Conservation (phyloP, 2,329 filamentous ascomycete genomes). For the Apiospora pterosperma region DNA sequence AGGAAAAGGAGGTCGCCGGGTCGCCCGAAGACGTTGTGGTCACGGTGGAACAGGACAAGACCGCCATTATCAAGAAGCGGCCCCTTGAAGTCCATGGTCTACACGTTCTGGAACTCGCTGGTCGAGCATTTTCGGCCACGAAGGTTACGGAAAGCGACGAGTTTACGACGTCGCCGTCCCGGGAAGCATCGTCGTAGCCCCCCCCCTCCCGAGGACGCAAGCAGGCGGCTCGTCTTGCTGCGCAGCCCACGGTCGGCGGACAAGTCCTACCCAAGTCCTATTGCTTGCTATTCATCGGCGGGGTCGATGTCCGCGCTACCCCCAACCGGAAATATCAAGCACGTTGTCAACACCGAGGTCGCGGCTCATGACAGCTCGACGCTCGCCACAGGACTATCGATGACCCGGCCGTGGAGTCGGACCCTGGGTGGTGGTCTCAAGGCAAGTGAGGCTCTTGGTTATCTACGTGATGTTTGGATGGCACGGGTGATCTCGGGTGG, state of each 20-base stretch:
- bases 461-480: neutral
- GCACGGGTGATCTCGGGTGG: neutral
- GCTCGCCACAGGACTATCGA: conserved; percentile 32
- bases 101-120: conserved; percentile 82
- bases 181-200: conserved; percentile 76
- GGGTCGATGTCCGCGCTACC: conserved; percentile 75
- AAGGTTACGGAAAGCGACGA: conserved; percentile 81
- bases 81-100: conserved; percentile 76
- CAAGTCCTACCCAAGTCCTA: conserved; percentile 69
- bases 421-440: no score
- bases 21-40: conserved; percentile 13
- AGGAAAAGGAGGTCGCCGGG: conserved; percentile 28
- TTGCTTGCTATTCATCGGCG: conserved; percentile 87
- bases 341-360: conserved; percentile 24
- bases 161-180: conserved; percentile 73
- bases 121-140: conserved; percentile 95
- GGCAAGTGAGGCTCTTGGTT: no score
- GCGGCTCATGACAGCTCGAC: conserved; percentile 32
- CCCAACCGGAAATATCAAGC: conserved; percentile 21
- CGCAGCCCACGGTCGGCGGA: conserved; percentile 56
- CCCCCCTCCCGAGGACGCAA: conserved; percentile 37
- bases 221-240: conserved; percentile 42
- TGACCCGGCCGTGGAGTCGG: conserved; percentile 37
- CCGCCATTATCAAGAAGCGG: conserved; percentile 29
- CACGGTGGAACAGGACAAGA: conserved; percentile 18